Evolutionary conservation across 768 basidiomycete species (phyloP), one percentile per base, ranked within the genome.

Genomic region (Rhizopogon vinicolor): DNA sequence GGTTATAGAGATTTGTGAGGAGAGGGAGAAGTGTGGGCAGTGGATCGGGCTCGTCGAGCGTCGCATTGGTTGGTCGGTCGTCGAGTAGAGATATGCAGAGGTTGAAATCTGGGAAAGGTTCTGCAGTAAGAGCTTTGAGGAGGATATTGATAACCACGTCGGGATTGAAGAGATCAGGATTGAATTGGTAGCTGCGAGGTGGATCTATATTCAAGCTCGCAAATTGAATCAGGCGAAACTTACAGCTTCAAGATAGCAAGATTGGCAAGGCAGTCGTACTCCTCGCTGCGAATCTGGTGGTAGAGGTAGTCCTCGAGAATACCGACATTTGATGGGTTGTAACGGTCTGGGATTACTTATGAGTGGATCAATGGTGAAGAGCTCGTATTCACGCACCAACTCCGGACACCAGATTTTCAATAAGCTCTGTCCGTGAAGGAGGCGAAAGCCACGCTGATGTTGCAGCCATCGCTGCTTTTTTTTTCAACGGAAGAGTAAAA

Each of bases 231-330:
- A 48, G 33, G 37, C 37, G 50, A 33, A 16, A 70, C 81, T 39
- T 61, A 94, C 91, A 98, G 75, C 74, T 98, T 98, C 46, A 98
- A 70, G 59, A 97, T 93, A 48, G 95, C 95, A 41, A 98, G 78
- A 74, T 98, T 98, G 31, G 96, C 93, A 41, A 98, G 82, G 63
- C 91, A 87, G 71, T 99, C 96, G 63, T 98, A 98, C 68, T 93
- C 89, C 62, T 89, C 86, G 64, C 84, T 88, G 62, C 89, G 82
- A 59, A 93, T 92, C 73, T 99, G 96, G 69, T 92, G 87, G 71
- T 91, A 92, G 57, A 98, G 85, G 74, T 98, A 98, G 68, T 98
- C 96, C 74, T 98, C 96, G 56, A 98, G 85, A 61, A 94, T 90
- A 39, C 84, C 78, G 56, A 96, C 85, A 70, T 98, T 98, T 51